phyloP scores from a whole-genome alignment of 2,329 filamentous ascomycete species.

The Fusarium goolgardi region DNA sequence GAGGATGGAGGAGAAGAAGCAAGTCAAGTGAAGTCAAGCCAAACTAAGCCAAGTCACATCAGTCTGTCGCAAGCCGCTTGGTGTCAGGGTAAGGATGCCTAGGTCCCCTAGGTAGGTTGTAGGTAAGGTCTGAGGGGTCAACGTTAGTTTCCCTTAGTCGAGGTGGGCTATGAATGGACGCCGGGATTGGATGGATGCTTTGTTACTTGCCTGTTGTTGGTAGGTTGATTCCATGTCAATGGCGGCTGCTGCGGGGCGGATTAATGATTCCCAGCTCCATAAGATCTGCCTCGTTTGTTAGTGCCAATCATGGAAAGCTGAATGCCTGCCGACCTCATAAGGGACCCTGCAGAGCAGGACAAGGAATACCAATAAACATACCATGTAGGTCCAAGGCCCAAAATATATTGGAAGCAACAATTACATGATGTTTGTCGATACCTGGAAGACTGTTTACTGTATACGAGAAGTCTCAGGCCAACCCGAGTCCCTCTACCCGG shows the following conservation, averaged over 20 bases:
- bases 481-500: neutral
- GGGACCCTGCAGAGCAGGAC: neutral
- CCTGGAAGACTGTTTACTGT: neutral
- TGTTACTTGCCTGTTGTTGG: slow-evolving; percentile 22
- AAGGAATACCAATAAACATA: neutral
- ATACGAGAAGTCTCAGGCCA: neutral
- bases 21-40: slow-evolving; percentile 8
- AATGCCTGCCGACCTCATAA: neutral
- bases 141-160: neutral
- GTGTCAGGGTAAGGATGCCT: slow-evolving; percentile 16
- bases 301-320: neutral
- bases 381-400: neutral
- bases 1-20: slow-evolving; percentile 37
- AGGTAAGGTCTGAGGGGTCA: slow-evolving; percentile 27
- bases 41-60: slow-evolving; percentile 24
- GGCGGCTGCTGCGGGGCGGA: slow-evolving; percentile 36
- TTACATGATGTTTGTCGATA: neutral
- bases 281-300: slow-evolving; percentile 21
- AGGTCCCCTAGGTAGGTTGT: slow-evolving; percentile 18
- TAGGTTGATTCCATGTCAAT: slow-evolving; percentile 4
- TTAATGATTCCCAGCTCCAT: slow-evolving; percentile 45
- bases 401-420: neutral
- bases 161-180: slow-evolving; percentile 3
- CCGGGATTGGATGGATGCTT: neutral
- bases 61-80: slow-evolving; percentile 27